Base-by-base conservation (phyloP, 148 eudicot genomes). In the Vaccinium macrocarpon region DNA sequence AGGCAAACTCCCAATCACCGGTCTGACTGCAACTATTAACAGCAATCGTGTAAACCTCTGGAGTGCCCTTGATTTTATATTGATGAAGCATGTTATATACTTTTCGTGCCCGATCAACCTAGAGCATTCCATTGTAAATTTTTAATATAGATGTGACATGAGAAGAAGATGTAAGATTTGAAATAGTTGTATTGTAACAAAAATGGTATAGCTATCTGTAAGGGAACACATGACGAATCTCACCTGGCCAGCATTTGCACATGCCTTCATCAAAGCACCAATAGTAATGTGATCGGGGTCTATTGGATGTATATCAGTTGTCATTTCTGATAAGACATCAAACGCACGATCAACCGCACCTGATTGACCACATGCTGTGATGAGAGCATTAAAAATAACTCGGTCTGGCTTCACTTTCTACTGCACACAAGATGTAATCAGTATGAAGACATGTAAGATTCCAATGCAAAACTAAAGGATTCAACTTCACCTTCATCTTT, bases 371-470 rank as follows among this genome's bases (percentile, higher is more conserved):
- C 99, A 97, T 82, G 99, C 99, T 85, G 95, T 90, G 89, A 97
- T 97, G 88, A 97, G 98, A 66, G 97, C 98, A 87, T 97, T 97
- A 92, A 97, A 97, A 82, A 97, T 89, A 87, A 97, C 98, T 88
- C 97, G 91, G 82, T 97, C 99, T 92, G 99, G 99, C 90, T 95
- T 92, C 91, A 97, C 96, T 88, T 97, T 93, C 99, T 97, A 95
- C 97, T 92, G 94, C 90, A 91, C 86, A 87, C 85, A 92, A 91
- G 74, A 88, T 80, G 50, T 82, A 80, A 86, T 87, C 88, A 89
- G 83, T 84, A 73, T 84, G 83, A 73, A 78, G 86, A 76, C 18
- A 84, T 84, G 80, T 87, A 82, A 80, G 70, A 79, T 81, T 55
- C 57, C 81, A 76, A 51, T 75, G 64, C 48, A 61, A 53, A 85